Evolutionary conservation across 192 early-diverging fungal species (phyloP).

Genomic region (Backusella circina): DNA sequence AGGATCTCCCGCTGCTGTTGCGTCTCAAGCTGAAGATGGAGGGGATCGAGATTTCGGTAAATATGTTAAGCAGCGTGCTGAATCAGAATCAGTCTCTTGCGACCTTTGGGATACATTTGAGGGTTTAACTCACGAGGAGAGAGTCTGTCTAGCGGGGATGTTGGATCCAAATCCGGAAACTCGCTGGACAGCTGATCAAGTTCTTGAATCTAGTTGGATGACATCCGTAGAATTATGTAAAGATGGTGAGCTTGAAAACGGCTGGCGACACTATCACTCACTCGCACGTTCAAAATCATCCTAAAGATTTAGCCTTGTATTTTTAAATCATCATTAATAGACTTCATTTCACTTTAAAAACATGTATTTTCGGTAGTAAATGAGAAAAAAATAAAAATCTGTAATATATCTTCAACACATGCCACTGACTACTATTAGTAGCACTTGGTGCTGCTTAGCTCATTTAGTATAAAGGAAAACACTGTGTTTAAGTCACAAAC

Average conservation of each 20-base stretch:
- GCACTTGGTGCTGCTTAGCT: neutral
- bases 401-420: neutral
- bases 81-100: conserved; percentile 9
- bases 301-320: neutral
- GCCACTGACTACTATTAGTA: neutral
- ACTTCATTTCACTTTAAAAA: neutral
- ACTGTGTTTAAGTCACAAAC: neutral
- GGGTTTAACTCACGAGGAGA: conserved; percentile 14
- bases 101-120: conserved; percentile 16
- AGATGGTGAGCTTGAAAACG: conserved; percentile 26
- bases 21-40: conserved; percentile 17
- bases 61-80: conserved; percentile 15
- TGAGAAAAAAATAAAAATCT: neutral
- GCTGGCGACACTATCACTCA: conserved; percentile 23
- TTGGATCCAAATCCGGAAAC: conserved; percentile 36
- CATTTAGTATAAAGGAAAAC: neutral
- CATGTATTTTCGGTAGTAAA: neutral
- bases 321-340: neutral
- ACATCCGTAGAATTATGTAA: conserved; percentile 38
- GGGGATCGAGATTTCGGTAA: conserved; percentile 15
- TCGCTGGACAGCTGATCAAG: conserved; percentile 42
- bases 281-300: neutral
- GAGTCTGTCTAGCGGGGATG: conserved; percentile 29
- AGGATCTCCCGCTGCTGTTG: conserved; percentile 24
- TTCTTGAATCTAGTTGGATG: conserved; percentile 39